A percentile compares a stretch with the other conserved stretches of the same genome.
Evolutionary conservation across 2,329 filamentous ascomycete species (phyloP).

Genomic region (Alternaria panax): DNA sequence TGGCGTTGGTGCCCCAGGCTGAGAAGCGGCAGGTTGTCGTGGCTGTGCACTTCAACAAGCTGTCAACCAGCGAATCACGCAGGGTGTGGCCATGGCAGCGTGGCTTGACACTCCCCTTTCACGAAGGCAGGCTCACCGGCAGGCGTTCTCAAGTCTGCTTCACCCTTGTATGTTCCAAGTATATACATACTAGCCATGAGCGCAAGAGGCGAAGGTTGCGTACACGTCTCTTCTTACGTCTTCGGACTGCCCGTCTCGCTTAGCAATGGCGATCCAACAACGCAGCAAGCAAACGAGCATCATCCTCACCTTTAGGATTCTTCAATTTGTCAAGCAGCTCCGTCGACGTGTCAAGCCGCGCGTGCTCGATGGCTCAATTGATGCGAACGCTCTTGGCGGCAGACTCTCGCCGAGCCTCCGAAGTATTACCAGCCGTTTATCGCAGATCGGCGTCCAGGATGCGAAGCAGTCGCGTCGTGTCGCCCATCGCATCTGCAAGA

Average conservation of each 20-base stretch:
- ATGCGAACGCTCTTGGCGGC: conserved; percentile 32
- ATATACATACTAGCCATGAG: conserved; percentile 31
- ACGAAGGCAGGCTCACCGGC: conserved; percentile 25
- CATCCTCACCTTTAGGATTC: conserved; percentile 48
- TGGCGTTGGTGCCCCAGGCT: conserved; percentile 17
- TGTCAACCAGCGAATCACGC: conserved; percentile 24
- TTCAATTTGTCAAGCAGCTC: conserved; percentile 50
- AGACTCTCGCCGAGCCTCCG: conserved; percentile 32
- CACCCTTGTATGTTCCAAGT: conserved; percentile 28
- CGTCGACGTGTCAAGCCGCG: conserved; percentile 48
- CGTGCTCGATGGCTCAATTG: conserved; percentile 27
- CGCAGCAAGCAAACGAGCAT: conserved; percentile 40
- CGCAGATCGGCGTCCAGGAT: conserved; percentile 30
- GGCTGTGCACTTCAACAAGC: conserved; percentile 21
- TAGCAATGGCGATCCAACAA: conserved; percentile 43
- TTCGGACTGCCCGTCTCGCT: conserved; percentile 23
- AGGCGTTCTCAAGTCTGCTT: conserved; percentile 40
- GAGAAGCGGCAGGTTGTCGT: conserved; percentile 6
- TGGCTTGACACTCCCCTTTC: conserved; percentile 26
- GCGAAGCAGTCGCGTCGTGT: conserved; percentile 30
- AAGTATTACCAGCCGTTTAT: conserved; percentile 37
- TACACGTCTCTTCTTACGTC: conserved; percentile 36
- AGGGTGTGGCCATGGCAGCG: conserved; percentile 21
- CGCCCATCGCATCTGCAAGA: conserved; percentile 3
- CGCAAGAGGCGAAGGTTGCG: conserved; percentile 18